These are phyloP conservation scores for Saprolegnia diclina DNA, from an alignment of 352 stramenopile species.

Conservation along the genomic window DNA sequence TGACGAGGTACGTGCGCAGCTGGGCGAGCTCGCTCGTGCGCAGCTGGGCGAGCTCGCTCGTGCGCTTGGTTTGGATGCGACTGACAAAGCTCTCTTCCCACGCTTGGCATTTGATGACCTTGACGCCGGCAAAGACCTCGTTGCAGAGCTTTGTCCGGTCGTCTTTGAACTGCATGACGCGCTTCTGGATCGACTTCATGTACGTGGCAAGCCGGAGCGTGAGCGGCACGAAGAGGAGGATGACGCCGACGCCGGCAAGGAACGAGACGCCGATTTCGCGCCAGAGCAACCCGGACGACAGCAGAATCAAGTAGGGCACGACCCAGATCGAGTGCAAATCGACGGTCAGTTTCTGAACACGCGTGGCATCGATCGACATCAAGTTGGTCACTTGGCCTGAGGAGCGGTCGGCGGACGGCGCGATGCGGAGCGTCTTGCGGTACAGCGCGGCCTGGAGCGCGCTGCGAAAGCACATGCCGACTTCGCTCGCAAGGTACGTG, in stretches of 20 bases:
- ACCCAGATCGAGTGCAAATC: slow-evolving; percentile 64
- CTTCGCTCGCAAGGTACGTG: slow-evolving; percentile 20
- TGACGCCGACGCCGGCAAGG: slow-evolving; percentile 26
- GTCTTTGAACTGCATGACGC: slow-evolving; percentile 70
- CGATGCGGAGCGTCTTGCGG: slow-evolving; percentile 10
- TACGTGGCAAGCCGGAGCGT: slow-evolving; percentile 45
- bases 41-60: neutral
- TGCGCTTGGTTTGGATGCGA: neutral
- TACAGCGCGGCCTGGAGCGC: slow-evolving; percentile 11
- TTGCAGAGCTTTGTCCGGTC: slow-evolving; percentile 76
- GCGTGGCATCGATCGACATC: slow-evolving; percentile 77
- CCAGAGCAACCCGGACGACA: slow-evolving; percentile 16
- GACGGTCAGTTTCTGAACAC: slow-evolving; percentile 69
- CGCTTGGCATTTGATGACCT: slow-evolving; percentile 89
- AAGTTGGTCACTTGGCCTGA: slow-evolving; percentile 80
- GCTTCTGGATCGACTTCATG: slow-evolving; percentile 52
- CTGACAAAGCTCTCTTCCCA: slow-evolving; percentile 72
- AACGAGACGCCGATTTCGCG: slow-evolving; percentile 22
- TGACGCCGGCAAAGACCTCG: slow-evolving; percentile 78
- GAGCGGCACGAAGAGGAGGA: slow-evolving; percentile 22
- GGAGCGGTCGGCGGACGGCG: neutral
- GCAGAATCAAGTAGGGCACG: slow-evolving; percentile 66
- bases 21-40: neutral
- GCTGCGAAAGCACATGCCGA: slow-evolving; percentile 19
- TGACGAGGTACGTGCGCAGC: neutral